Base-by-base conservation (phyloP, 129 eudicot genomes). In the Chrysanthemum lavandulifolium region DNA sequence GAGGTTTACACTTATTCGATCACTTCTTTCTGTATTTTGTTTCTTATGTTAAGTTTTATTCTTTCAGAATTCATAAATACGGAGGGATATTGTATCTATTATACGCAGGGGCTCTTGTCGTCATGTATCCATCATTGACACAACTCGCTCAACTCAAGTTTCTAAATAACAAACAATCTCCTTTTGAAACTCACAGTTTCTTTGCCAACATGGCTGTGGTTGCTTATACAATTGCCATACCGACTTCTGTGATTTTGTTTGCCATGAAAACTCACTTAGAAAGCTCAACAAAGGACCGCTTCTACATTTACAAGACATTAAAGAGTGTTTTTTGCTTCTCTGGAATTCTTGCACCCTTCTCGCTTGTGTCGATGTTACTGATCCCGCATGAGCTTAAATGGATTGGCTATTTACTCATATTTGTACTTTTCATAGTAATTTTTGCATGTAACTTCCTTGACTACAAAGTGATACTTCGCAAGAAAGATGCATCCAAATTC, bases 301-400 rank as follows among this genome's bases (percentile, higher is more conserved):
- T 29, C 23, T 21, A 21, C 23, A 21, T 21, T 21, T 47, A 66
- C 47, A 3, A 15, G 27, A 43, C 43, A 54, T 23, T 75, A 29
- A 29, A 29, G 33, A 29, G 33, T 29, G 33, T 29, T 29, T 29
- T 29, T 29, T 29, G 33, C 33, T 55, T 75, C 48, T 54, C 14
- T 0, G 13, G 59, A 18, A 50, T 75, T 4, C 66, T 65, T 15
- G 58, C 73, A 43, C 79, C 67, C 15, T 73, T 75, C 14, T 75
- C 79, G 1, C 65, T 75, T 27, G 19, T 75, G 67, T 13, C 66
- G 13, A 49, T 75, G 23, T 45, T 75, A 66, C 63, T 66, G 33
- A 2, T 66, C 49, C 79, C 79, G 14, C 36, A 1, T 4, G 14
- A 19, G 3, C 45, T 36, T 14, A 16, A 43, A 5, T 55, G 65